Evolutionary conservation across 1,139 yeast species (phyloP).

Genomic region (Debaryomyces udenii): DNA sequence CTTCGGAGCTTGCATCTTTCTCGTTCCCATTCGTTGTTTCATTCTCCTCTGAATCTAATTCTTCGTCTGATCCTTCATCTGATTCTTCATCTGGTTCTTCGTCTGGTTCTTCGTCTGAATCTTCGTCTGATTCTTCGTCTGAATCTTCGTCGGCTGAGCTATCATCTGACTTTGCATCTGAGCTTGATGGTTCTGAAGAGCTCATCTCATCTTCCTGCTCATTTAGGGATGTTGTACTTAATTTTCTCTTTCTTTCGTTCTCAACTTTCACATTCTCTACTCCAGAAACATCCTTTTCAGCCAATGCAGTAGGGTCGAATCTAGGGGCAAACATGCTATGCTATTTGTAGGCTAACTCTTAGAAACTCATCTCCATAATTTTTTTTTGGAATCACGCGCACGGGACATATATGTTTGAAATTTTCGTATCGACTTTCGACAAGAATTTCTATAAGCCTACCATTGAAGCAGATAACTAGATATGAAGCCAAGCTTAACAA

Average conservation of each 20-base stretch:
- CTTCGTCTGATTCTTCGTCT: slow-evolving; percentile 2
- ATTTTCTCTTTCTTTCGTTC: slow-evolving; percentile 22
- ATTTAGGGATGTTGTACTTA: slow-evolving; percentile 16
- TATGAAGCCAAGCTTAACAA: slow-evolving; percentile 62
- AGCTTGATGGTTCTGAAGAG: slow-evolving; percentile 1
- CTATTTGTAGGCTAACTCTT: not conserved
- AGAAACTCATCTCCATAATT: slow-evolving; percentile 11
- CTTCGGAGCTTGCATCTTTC: too few relatives aligned
- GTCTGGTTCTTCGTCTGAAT: slow-evolving; percentile 1
- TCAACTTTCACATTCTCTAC: slow-evolving; percentile 15
- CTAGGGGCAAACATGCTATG: slow-evolving; percentile 63
- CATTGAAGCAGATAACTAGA: slow-evolving; percentile 4
- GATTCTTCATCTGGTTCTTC: not conserved
- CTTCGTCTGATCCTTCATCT: not conserved
- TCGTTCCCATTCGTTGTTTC: slow-evolving; percentile 9
- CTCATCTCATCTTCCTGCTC: slow-evolving; percentile 14
- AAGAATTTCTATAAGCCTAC: not conserved
- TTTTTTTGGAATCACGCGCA: slow-evolving; percentile 9
- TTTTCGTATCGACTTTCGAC: slow-evolving; percentile 1
- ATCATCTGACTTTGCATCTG: not conserved
- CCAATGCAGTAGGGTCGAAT: slow-evolving; percentile 52
- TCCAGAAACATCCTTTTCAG: slow-evolving; percentile 15
- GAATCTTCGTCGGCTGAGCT: not conserved
- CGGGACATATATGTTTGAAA: slow-evolving; percentile 1
- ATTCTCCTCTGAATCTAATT: slow-evolving; percentile 9